phyloP scores from a whole-genome alignment of 257 asterid species.

The Przewalskia tangutica region DNA sequence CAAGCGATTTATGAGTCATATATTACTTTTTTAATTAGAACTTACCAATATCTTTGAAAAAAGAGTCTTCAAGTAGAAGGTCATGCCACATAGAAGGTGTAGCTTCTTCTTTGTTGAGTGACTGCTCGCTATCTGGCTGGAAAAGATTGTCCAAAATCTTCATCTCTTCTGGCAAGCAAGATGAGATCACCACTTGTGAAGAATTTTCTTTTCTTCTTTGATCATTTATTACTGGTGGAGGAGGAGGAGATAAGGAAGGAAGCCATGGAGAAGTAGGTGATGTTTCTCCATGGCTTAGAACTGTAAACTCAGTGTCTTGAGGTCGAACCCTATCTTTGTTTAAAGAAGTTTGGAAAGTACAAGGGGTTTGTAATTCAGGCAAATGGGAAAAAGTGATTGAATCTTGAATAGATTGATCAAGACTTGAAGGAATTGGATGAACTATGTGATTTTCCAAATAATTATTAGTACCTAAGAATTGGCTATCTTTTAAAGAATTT shows the following conservation, averaged over 20 bases:
- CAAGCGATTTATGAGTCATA: background rate
- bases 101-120: background rate
- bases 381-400: slow-evolving; percentile 25
- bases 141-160: background rate
- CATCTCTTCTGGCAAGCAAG: slow-evolving; percentile 10
- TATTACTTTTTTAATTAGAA: background rate
- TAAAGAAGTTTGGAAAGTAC: slow-evolving; percentile 3
- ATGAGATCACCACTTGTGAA: slow-evolving; percentile 19
- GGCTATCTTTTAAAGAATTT: slow-evolving; percentile 6
- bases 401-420: slow-evolving; percentile 12
- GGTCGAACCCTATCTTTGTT: background rate
- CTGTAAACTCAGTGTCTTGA: slow-evolving; percentile 10
- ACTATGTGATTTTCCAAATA: slow-evolving; percentile 12
- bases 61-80: background rate
- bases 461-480: background rate
- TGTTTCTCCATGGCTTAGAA: background rate
- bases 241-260: slow-evolving; percentile 9
- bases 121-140: background rate
- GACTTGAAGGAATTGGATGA: background rate
- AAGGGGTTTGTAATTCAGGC: slow-evolving; percentile 37
- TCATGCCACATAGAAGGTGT: background rate
- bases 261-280: slow-evolving; percentile 25
- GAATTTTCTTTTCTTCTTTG: background rate
- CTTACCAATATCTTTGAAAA: background rate
- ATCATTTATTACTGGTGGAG: background rate